phyloP scores from a whole-genome alignment of 2,329 filamentous ascomycete genomes.

The Keithomyces neogunnii region DNA sequence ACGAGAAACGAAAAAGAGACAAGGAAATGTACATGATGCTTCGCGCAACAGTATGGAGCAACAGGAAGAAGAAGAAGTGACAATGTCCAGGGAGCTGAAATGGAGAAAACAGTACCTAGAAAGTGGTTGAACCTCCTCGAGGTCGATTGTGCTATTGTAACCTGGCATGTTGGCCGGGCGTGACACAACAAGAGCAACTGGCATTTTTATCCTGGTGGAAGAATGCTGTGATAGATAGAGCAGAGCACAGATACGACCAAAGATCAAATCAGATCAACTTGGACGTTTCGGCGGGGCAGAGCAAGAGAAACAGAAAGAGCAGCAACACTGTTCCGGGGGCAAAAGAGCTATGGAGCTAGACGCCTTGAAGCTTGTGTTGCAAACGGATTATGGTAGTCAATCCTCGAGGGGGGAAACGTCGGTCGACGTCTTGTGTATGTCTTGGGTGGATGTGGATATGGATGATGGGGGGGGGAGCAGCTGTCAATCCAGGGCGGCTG shows the following conservation, averaged over 20 bases:
- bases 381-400: constrained; percentile 17
- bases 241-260: constrained; percentile 1
- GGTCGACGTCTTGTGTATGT: constrained; percentile 1
- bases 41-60: constrained; percentile 12
- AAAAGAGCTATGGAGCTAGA: constrained; percentile 8
- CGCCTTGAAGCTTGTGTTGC: constrained; percentile 11
- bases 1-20: constrained; percentile 10
- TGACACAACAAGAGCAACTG: constrained; percentile 37
- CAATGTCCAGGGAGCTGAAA: constrained; percentile 28
- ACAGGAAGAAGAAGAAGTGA: constrained; percentile 22
- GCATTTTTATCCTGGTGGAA: constrained; percentile 26
- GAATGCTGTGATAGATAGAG: constrained; percentile 3
- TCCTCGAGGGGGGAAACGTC: too few relatives aligned
- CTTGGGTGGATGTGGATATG: constrained; percentile 13
- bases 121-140: constrained; percentile 52
- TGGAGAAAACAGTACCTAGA: constrained; percentile 52
- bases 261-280: constrained; percentile 7
- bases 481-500: constrained; percentile 8
- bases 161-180: constrained; percentile 43
- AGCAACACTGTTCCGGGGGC: constrained; percentile 9
- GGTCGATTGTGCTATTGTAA: constrained; percentile 43
- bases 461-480: not conserved
- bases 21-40: constrained; percentile 16
- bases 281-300: not conserved
- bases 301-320: not conserved